Conservation (phyloP, 176 grass and related monocot genomes). For the maize (Zea mays) region Zm-B73-REFERENCE-NAM-5.0 NC_050100.1:1893501-1894000, state of each 20-base stretch:
- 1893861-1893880: too few species aligned
- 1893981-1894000: too few species aligned
- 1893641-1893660: slow-evolving; percentile 82
- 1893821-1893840: too few species aligned
- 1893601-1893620: slow-evolving; percentile 99
- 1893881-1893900: too few species aligned
- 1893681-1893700: slow-evolving; percentile 71
- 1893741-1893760: neutral
- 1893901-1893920: too few species aligned
- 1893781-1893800: neutral
- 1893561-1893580: slow-evolving; percentile 64
- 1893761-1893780: neutral
- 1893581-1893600: slow-evolving; percentile 92
- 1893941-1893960: too few species aligned
- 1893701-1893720: slow-evolving; percentile 74
- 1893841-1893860: neutral
- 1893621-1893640: slow-evolving; percentile 81
- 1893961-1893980: too few species aligned
- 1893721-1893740: slow-evolving; percentile 35
- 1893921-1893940: too few species aligned
- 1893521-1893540: neutral
- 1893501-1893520: neutral
- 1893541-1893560: neutral
- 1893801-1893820: too few species aligned
- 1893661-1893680: slow-evolving; percentile 76